Base-by-base conservation (phyloP, 225 moss, liverwort and hornwort genomes). In the Anthoceros angustus region DNA sequence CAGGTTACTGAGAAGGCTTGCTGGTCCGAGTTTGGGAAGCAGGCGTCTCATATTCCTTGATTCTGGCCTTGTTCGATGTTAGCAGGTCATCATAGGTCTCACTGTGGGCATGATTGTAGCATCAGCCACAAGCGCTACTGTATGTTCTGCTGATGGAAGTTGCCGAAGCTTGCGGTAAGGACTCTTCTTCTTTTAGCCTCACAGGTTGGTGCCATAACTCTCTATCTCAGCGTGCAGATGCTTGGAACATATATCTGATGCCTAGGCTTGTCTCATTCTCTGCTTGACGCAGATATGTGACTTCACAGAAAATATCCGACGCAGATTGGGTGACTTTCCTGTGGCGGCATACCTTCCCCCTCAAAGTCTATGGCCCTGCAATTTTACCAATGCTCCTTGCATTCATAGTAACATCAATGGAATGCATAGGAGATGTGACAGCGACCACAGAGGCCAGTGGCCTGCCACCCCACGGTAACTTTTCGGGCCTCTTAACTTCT, bases 381-480 rank as follows among this genome's bases (percentile, higher is more conserved):
- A 72, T 98, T 5, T 82, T 91, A 5, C 95, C 95, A 0, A 63
- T 91, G 65, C 32, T 98, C 10, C 86, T 98, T 49, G 91, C 91
- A 2, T 82, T 76, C 69, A 85, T 91, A 85, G 87, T 86, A 39
- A 85, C 88, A 8, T 80, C 88, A 14, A 87, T 98, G 95, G 88
- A 91, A 68, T 85, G 88, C 32, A 91, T 98, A 39, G 95, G 95
- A 25, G 95, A 98, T 76, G 82, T 98, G 41, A 85, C 91, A 3
- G 95, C 95, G 39, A 98, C 95, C 10, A 82, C 86, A 5, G 95
- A 98, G 65, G 95, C 95, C 20, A 87, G 86, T 42, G 76, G 82
- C 66, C 70, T 98, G 8, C 80, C 77, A 43, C 88, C 95, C 12
- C 74, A 80, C 2, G 95, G 95, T 61, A 73, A 66, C 0, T 32